These are phyloP conservation scores for Podospora anserina DNA, from an alignment of 495 filamentous ascomycete genomes.

Conservation along the genomic window DNA sequence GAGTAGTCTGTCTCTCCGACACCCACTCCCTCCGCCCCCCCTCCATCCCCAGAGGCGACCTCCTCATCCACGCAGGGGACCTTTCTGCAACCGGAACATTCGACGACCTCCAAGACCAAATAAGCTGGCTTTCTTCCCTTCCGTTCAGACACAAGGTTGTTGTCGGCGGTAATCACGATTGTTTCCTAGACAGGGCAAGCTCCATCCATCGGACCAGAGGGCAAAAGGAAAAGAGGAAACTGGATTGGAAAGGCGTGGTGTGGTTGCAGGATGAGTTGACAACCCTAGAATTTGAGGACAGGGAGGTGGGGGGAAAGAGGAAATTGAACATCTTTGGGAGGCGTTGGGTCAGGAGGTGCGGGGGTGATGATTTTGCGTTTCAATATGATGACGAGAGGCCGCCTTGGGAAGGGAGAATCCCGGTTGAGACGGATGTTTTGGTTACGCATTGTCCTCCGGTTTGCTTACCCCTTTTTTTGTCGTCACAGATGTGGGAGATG, in stretches of 20 bases:
- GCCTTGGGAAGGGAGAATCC: background rate
- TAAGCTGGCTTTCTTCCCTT: background rate
- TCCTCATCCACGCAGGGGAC: background rate
- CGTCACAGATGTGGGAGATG: background rate
- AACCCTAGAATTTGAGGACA: background rate
- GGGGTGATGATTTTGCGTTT: background rate
- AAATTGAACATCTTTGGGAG: background rate
- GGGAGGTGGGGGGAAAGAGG: background rate
- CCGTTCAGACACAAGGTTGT: background rate
- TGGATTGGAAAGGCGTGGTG: background rate
- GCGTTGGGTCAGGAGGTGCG: background rate
- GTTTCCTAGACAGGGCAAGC: background rate
- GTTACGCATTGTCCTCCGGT: background rate
- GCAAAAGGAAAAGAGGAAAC: background rate
- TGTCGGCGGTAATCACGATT: background rate
- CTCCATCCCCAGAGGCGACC: background rate
- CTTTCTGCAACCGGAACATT: background rate
- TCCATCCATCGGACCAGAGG: background rate
- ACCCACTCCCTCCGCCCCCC: background rate
- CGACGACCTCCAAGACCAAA: background rate
- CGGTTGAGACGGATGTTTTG: background rate
- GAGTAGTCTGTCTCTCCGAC: background rate
- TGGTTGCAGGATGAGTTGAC: background rate
- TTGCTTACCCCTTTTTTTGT: too few relatives aligned
- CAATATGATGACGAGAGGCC: background rate